Base-by-base conservation (phyloP, 2,329 filamentous ascomycete species). In the Aspergillus puulaauensis region DNA sequence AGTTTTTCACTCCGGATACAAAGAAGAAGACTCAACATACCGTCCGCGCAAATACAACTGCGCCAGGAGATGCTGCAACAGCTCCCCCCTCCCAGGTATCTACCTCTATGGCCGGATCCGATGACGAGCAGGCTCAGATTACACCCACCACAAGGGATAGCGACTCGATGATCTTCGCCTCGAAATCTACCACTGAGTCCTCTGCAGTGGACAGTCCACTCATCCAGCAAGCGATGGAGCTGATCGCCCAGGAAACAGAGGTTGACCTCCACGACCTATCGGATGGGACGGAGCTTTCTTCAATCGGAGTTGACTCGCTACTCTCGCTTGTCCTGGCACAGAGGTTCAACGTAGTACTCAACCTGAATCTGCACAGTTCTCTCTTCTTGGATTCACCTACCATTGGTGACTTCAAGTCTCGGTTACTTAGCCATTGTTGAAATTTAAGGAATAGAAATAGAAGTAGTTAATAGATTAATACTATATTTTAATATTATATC, bases 211-310 rank as follows among this genome's bases (percentile, higher is more conserved):
- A 17, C 2, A 40, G 31, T 6, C 6, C 45, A 17, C 19, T 48
- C 15, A 33, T 24, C 31, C 19, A 12, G 7, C 8, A 37, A 37
- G 51, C 41, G n/a, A 49, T 72, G 2, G 46, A 31, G 9, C 43
- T 72, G 7, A 68, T 74, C 41, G 68, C 70, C 17, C 52, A 60
- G 2, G 69, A 74, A 54, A 58, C 62, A 1, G 66, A 52, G 2
- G 35, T 74, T 0, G 64, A 68, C 0, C 8, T 64, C 3, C 39
- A 50, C 2, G 66, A 70, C 1, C 54, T 74, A 9, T 52, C 54
- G 0, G 65, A 68, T 39, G 65, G 70, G 9, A 58, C 63, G 4
- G 47, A 23, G 11, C 21, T 54, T 11, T 17, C 33, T 23, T 7
- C 15, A 4, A 27, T 54, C 2, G 52, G 52, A 1, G 21, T 54